A percentile compares a stretch with the other conserved stretches of the same genome.
Conservation (phyloP, 139 green algal genomes). For the Coelastrella sp. region DNA sequence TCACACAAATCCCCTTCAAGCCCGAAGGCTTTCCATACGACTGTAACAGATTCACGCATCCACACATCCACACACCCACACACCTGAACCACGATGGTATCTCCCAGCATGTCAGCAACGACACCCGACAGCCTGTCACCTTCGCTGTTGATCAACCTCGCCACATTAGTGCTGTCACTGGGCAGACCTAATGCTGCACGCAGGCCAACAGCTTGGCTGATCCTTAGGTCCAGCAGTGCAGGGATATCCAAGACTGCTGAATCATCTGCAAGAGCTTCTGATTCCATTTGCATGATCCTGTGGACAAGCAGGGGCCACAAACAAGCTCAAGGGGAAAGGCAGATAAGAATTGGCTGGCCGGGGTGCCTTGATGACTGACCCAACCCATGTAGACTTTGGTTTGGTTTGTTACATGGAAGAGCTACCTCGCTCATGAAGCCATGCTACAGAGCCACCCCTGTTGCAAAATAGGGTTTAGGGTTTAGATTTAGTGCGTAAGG, state of each 20-base stretch:
- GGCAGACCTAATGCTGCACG: background rate
- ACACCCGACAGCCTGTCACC: constrained; percentile 86
- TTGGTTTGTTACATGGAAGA: too few relatives aligned
- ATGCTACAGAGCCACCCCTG: too few relatives aligned
- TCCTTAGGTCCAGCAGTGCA: constrained; percentile 54
- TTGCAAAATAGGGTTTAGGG: too few relatives aligned
- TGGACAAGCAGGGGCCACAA: background rate
- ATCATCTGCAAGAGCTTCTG: constrained; percentile 45
- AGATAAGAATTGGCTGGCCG: too few relatives aligned
- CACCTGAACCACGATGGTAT: constrained; percentile 61
- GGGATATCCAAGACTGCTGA: constrained; percentile 61
- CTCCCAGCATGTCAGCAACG: constrained; percentile 66
- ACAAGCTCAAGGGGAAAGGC: too few relatives aligned
- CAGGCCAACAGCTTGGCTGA: constrained; percentile 57
- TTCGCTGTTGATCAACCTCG: constrained; percentile 87
- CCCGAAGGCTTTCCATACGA: too few relatives aligned
- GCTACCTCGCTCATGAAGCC: too few relatives aligned
- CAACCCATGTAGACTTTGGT: too few relatives aligned
- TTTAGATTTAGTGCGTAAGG: too few relatives aligned
- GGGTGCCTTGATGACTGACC: too few relatives aligned
- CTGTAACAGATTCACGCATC: too few relatives aligned
- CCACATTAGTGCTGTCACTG: constrained; percentile 60
- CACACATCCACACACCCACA: background rate
- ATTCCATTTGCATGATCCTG: constrained; percentile 67
- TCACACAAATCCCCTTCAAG: too few relatives aligned